Conservation (phyloP, 1,139 yeast species). For the Sugiyamaella xylanicola region DNA sequence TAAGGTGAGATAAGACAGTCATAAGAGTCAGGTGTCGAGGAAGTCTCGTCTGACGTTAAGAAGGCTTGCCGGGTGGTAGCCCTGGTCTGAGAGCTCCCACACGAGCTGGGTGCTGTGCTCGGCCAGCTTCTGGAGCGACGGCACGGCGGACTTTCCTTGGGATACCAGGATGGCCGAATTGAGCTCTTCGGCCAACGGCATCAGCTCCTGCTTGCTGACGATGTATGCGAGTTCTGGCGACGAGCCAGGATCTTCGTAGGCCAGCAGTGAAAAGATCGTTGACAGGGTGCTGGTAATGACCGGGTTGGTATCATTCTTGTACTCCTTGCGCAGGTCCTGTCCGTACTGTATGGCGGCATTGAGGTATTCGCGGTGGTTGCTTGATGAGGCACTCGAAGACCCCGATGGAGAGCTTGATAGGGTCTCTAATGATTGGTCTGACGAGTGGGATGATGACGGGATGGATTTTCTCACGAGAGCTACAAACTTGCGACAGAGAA, state of each 20-base stretch:
- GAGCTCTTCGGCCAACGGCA: conserved; percentile 48
- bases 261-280: conserved; percentile 53
- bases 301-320: conserved; percentile 40
- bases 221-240: conserved; percentile 45
- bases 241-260: conserved; percentile 52
- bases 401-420: too few relatives aligned
- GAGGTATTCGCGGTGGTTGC: conserved; percentile 32
- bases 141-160: conserved; percentile 47
- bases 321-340: conserved; percentile 48
- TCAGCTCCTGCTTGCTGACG: conserved; percentile 43
- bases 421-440: conserved; percentile 16
- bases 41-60: conserved; percentile 45
- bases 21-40: conserved; percentile 25
- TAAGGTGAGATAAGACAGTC: neutral
- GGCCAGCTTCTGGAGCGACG: conserved; percentile 45
- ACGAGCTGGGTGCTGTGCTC: conserved; percentile 43
- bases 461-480: conserved; percentile 42
- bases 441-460: conserved; percentile 17
- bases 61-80: conserved; percentile 39
- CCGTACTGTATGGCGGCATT: conserved; percentile 51
- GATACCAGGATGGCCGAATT: conserved; percentile 48
- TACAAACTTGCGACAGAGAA: conserved; percentile 55
- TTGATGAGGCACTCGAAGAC: conserved; percentile 7
- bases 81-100: conserved; percentile 40
- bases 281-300: conserved; percentile 41